phyloP scores from a whole-genome alignment of 768 basidiomycete genomes.

The Russula abietina region DNA sequence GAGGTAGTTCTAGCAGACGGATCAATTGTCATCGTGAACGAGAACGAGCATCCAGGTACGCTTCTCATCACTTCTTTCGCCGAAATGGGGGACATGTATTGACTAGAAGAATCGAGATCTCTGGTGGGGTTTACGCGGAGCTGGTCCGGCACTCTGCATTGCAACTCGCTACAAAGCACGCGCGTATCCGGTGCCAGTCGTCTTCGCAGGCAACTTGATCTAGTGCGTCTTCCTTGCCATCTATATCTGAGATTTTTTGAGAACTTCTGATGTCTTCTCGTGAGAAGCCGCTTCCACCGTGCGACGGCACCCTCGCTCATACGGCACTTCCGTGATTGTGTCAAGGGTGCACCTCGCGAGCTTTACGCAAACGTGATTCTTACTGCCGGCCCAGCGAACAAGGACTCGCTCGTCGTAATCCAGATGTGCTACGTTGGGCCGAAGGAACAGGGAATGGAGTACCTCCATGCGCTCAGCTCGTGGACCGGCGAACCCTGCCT shows the following conservation, averaged over 20 bases:
- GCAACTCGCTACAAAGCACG: conserved; percentile 85
- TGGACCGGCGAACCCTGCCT: conserved; percentile 87
- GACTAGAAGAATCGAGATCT: conserved; percentile 46
- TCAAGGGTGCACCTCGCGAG: conserved; percentile 82
- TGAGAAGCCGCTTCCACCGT: conserved; percentile 71
- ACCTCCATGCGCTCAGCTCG: conserved; percentile 75
- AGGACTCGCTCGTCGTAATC: conserved; percentile 82
- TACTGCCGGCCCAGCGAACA: conserved; percentile 80
- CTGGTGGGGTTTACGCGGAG: conserved; percentile 84
- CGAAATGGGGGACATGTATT: background rate
- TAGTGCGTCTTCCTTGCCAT: conserved; percentile 52
- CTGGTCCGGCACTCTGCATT: conserved; percentile 77
- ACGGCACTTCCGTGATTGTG: conserved; percentile 87
- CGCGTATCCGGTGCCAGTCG: conserved; percentile 84
- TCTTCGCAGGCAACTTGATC: conserved; percentile 88
- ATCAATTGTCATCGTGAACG: conserved; percentile 68
- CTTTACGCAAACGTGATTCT: conserved; percentile 90
- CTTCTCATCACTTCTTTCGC: conserved; percentile 10
- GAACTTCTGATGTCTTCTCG: background rate
- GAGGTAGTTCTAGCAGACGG: conserved; percentile 92
- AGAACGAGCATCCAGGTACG: conserved; percentile 64
- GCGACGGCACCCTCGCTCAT: conserved; percentile 85
- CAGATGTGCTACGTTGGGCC: conserved; percentile 88
- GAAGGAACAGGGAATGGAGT: conserved; percentile 64
- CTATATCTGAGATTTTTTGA: background rate